phyloP scores from a whole-genome alignment of 2,329 filamentous ascomycete genomes.

The Beauveria asiatica region DNA sequence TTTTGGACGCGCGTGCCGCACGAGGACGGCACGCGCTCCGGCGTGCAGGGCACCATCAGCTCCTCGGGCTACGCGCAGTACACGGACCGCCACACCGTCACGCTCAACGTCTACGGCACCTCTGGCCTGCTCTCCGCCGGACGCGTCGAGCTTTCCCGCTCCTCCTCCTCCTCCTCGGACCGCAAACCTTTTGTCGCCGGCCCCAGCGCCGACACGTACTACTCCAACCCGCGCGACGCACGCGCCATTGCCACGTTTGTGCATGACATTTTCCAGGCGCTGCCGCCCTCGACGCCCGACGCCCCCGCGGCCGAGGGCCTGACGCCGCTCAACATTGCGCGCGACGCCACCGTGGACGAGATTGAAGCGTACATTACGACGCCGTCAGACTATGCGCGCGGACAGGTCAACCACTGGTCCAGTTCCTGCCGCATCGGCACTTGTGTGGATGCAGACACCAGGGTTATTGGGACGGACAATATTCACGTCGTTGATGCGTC shows the following conservation, averaged over 20 bases:
- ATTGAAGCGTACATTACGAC: slow-evolving; percentile 43
- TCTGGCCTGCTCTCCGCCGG: slow-evolving; percentile 43
- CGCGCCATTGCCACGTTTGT: slow-evolving; percentile 42
- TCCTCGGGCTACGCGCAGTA: slow-evolving; percentile 34
- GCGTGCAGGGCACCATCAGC: slow-evolving; percentile 45
- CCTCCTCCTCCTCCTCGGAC: slow-evolving; percentile 17
- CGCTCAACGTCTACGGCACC: slow-evolving; percentile 49
- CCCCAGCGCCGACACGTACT: slow-evolving; percentile 35
- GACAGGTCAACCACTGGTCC: slow-evolving; percentile 45
- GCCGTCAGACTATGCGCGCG: slow-evolving; percentile 36
- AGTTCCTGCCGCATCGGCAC: slow-evolving; percentile 40
- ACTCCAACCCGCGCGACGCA: slow-evolving; percentile 38
- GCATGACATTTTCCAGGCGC: slow-evolving; percentile 36
- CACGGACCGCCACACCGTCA: slow-evolving; percentile 37
- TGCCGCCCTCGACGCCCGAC: slow-evolving; percentile 21
- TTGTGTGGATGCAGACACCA: slow-evolving; percentile 39
- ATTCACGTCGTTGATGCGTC: slow-evolving; percentile 43
- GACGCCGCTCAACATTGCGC: slow-evolving; percentile 39
- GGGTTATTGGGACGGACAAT: slow-evolving; percentile 40
- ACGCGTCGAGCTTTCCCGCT: slow-evolving; percentile 29
- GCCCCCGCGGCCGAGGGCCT: slow-evolving; percentile 27
- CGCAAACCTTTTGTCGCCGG: slow-evolving; percentile 33
- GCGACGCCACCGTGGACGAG: slow-evolving; percentile 35
- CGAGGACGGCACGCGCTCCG: slow-evolving; percentile 31
- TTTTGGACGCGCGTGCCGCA: slow-evolving; percentile 43